These are phyloP conservation scores for Diaporthe ampelina DNA, from an alignment of 2,329 filamentous ascomycete genomes.

Conservation along the genomic window DNA sequence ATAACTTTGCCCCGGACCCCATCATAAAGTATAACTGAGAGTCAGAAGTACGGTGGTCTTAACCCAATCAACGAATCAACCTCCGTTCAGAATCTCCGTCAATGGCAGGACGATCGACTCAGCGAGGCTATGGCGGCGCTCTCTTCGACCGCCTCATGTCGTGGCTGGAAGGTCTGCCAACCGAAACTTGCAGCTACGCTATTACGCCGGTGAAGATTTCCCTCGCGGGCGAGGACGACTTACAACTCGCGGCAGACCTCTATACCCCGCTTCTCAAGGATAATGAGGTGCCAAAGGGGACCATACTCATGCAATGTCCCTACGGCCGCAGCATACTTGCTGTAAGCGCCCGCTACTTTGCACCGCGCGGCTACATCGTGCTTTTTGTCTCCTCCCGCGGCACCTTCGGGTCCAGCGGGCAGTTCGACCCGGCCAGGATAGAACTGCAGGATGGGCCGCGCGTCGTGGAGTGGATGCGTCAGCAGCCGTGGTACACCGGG, in stretches of 20 bases:
- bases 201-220: slow-evolving; percentile 37
- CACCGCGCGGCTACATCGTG: slow-evolving; percentile 45
- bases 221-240: slow-evolving; percentile 37
- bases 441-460: slow-evolving; percentile 40
- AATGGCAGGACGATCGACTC: background rate
- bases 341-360: slow-evolving; percentile 38
- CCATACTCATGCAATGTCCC: slow-evolving; percentile 37
- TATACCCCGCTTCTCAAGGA: slow-evolving; percentile 40
- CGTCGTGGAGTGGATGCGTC: slow-evolving; percentile 44
- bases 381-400: slow-evolving; percentile 44
- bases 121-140: slow-evolving; percentile 18
- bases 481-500: slow-evolving; percentile 45
- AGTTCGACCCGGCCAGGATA: slow-evolving; percentile 29
- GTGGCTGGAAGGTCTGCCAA: slow-evolving; percentile 28
- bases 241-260: slow-evolving; percentile 43
- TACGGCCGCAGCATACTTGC: slow-evolving; percentile 42
- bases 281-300: slow-evolving; percentile 23
- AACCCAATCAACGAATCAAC: slow-evolving; percentile 42
- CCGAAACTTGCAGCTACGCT: slow-evolving; percentile 40
- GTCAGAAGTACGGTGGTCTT: no score
- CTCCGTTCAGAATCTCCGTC: background rate
- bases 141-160: slow-evolving; percentile 24
- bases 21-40: background rate
- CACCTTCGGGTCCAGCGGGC: slow-evolving; percentile 44
- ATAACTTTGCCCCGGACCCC: slow-evolving; percentile 45